Base-by-base conservation (phyloP, 129 eudicot genomes). In the Heracleum sosnowskyi region DNA sequence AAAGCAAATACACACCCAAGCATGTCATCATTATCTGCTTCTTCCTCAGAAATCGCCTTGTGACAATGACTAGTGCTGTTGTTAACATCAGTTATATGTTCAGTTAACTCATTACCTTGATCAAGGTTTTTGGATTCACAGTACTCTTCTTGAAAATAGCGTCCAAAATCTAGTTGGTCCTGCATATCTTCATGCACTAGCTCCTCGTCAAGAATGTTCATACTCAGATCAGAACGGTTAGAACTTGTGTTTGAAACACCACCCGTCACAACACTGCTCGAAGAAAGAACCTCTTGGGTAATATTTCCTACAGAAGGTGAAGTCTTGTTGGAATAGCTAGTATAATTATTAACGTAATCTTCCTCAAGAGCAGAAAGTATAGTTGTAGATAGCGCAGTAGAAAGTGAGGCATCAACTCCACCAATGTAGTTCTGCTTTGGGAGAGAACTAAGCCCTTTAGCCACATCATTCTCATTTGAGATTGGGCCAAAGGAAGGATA, bases 1-100 rank as follows among this genome's bases (percentile, higher is more conserved):
- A 90, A 90, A 53, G 82, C 88, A 83, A 91, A 91, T 53, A 91
- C 95, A 53, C 94, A 86, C 74, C 97, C 97, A 83, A 89, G 89
- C 89, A 91, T 86, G 66, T 86, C 92, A 69, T 91, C 93, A 75
- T 82, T 82, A 40, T 89, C 97, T 46, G 82, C 90, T 83, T 91
- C 92, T 74, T 89, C 94, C 79, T 89, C 94, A 17, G 85, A 74
- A 74, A 87, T 86, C 60, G 77, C 85, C 80, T 85, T 85, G 69
- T 85, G 81, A 49, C 68, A 47, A 76, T 78, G 81, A 63, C 87
- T 81, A 73, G 81, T 69, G 78, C 79, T 86, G 70, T 82, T 83
- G 71, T 84, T 90, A 79, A 37, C 88, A 66, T 87, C 87, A 46
- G 85, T 81, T 18, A 75, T 83, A 75, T 46, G 86, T 74, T 77